phyloP scores from a whole-genome alignment of 2,329 filamentous ascomycete genomes.

The Cercospora nicotianae region DNA sequence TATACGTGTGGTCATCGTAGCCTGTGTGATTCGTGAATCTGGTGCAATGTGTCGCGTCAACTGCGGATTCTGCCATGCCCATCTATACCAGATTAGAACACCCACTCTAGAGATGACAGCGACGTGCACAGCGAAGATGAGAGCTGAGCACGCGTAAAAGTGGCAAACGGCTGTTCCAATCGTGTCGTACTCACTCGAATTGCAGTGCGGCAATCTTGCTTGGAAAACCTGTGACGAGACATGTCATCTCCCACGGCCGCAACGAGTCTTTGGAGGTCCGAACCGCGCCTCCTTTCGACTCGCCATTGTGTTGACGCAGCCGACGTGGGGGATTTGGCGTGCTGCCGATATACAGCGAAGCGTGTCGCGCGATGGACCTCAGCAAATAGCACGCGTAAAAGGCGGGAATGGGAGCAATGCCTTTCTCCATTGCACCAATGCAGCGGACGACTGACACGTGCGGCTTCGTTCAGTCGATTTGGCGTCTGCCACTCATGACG shows the following conservation, averaged over 20 bases:
- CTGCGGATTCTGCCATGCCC: constrained; percentile 88
- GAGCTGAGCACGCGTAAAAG: neutral
- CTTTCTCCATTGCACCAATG: constrained; percentile 29
- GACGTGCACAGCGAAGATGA: neutral
- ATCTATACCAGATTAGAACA: constrained; percentile 53
- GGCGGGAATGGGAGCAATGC: constrained; percentile 65
- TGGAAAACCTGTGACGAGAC: constrained; percentile 83
- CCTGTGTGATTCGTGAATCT: constrained; percentile 58
- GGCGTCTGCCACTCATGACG: neutral
- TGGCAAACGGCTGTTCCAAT: neutral
- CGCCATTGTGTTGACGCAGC: constrained; percentile 88
- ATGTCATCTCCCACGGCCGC: constrained; percentile 89
- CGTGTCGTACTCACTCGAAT: constrained; percentile 69
- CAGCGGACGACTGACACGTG: neutral
- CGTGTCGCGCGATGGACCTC: constrained; percentile 72
- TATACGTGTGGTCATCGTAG: constrained; percentile 40
- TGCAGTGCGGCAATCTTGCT: constrained; percentile 84
- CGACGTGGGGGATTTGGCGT: constrained; percentile 85
- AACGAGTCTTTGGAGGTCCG: constrained; percentile 67
- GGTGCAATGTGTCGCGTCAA: constrained; percentile 73
- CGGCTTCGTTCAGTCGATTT: neutral
- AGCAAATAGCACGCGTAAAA: constrained; percentile 94
- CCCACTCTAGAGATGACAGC: neutral
- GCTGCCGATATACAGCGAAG: constrained; percentile 82
- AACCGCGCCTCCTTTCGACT: constrained; percentile 74